Base-by-base conservation (phyloP, 805 yeast genomes). In the Wickerhamomyces queroliae region DNA sequence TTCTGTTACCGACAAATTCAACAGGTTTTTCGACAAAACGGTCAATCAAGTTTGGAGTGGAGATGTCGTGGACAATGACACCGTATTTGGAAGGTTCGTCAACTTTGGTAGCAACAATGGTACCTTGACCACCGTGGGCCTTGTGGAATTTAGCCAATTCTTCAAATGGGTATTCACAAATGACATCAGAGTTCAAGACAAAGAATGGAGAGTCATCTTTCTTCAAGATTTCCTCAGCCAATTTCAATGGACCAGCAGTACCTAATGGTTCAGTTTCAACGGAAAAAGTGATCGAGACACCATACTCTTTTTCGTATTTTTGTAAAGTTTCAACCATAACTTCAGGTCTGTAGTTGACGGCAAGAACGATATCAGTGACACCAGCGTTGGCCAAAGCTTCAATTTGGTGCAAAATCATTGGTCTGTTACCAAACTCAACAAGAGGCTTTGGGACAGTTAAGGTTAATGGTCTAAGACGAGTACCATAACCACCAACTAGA, bases 41-140 rank as follows among this genome's bases (percentile, higher is more conserved):
- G 72, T 93, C 99, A 55, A 93, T 93, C 73, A 88, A 80, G 74
- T 91, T 85, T 62, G 96, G 88, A 56, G 87, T 85, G 64, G 87
- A 85, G 72, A 90, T 82, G 74, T 93, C 97, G 62, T 87, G 95
- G 47, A 93, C 99, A 67, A 93, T 93, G 64, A 93, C 99, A 78
- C 99, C 99, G 72, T 93, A 93, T 73, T 93, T 93, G 59, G 95
- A 85, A 49, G 99, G 99, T 73, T 93, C 99, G 65, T 93, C 99
- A 52, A 93, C 99, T 76, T 93, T 93, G 62, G 99, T 93, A 49
- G 98, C 99, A 47, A 93, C 98, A 62, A 93, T 93, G 59, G 99
- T 93, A 69, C 96, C 99, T 59, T 79, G 86, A 65, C 95, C 98
- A 66, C 96, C 97, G 72, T 91, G 98, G 46, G 84, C 81, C 64